Conservation (phyloP, 2,329 filamentous ascomycete species). For the Zymoseptoria brevis region DNA sequence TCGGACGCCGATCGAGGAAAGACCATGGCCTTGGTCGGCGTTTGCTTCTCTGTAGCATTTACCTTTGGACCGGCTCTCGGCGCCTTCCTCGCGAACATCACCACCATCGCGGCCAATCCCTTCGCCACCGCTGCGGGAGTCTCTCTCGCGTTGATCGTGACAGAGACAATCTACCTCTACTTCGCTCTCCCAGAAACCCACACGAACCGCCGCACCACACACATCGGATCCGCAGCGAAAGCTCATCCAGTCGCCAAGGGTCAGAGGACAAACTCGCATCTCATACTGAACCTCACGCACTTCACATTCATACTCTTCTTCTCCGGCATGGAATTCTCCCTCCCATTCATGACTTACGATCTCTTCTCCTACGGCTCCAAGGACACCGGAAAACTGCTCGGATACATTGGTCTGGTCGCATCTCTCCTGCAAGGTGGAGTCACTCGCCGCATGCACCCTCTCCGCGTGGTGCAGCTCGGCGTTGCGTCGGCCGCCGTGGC, state of each 20-base stretch:
- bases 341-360: constrained; percentile 96
- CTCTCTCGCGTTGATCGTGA: constrained; percentile 72
- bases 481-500: constrained; percentile 68
- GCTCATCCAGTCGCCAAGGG: constrained; percentile 25
- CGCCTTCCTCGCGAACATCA: constrained; percentile 72
- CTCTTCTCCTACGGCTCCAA: constrained; percentile 75
- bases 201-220: constrained; percentile 29
- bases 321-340: constrained; percentile 94
- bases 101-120: constrained; percentile 74
- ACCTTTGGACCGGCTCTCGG: constrained; percentile 92
- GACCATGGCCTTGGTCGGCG: constrained; percentile 93
- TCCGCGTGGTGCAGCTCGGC: constrained; percentile 71
- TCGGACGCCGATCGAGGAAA: constrained; percentile 75
- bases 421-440: constrained; percentile 91
- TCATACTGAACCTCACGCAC: constrained; percentile 75
- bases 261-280: constrained; percentile 69
- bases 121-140: constrained; percentile 90
- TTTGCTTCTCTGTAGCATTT: constrained; percentile 94
- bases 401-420: constrained; percentile 83
- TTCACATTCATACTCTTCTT: constrained; percentile 93
- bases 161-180: constrained; percentile 85
- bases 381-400: constrained; percentile 76
- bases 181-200: constrained; percentile 78
- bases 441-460: constrained; percentile 72
- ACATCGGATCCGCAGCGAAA: constrained; percentile 19